phyloP scores from a whole-genome alignment of 768 basidiomycete species.

The Hericium erinaceus region DNA sequence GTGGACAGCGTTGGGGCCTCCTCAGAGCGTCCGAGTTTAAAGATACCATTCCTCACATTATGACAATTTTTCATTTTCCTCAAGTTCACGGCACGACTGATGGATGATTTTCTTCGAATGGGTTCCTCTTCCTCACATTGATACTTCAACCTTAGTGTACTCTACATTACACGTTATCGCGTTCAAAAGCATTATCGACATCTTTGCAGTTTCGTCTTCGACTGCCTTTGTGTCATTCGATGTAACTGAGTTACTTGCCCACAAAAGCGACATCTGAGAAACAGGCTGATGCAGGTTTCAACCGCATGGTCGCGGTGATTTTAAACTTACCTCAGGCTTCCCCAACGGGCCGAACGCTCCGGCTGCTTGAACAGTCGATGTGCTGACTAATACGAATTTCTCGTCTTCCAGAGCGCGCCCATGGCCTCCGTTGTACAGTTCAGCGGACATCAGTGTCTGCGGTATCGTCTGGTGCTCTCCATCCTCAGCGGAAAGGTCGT shows the following conservation, averaged over 20 bases:
- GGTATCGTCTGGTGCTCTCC: constrained; percentile 81
- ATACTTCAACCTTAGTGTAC: too few species aligned
- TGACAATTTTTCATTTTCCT: neutral
- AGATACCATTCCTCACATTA: neutral
- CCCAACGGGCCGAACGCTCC: neutral
- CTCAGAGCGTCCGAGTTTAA: neutral
- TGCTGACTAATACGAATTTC: constrained; percentile 1
- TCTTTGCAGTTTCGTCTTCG: too few species aligned
- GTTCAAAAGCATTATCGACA: too few species aligned
- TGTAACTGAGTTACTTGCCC: too few species aligned
- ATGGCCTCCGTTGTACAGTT: constrained; percentile 49
- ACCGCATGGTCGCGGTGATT: too few species aligned
- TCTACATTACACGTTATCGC: too few species aligned
- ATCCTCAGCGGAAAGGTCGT: constrained; percentile 82
- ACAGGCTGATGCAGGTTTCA: too few species aligned
- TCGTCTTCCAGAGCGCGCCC: neutral
- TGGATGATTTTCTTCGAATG: neutral
- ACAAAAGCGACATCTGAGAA: too few species aligned
- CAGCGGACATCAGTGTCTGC: constrained; percentile 74
- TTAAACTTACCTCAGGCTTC: too few species aligned
- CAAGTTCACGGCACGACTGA: neutral
- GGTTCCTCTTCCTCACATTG: too few species aligned
- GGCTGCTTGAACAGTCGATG: neutral
- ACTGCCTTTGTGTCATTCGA: too few species aligned
- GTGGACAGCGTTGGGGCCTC: neutral